Conservation (phyloP, 441 rosid species). For the Hypseocharis bilobata region DNA sequence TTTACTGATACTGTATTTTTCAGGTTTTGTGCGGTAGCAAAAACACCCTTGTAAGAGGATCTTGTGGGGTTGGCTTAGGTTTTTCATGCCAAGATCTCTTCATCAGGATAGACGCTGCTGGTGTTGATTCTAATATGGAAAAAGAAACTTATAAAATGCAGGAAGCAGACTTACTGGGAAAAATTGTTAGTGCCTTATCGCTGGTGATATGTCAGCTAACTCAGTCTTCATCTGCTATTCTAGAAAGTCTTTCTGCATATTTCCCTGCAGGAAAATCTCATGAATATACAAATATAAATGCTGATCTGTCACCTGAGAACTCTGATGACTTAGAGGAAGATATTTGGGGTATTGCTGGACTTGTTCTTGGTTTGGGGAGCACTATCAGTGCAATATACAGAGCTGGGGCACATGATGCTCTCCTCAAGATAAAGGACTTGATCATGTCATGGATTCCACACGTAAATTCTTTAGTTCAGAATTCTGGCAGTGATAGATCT, state of each 20-base stretch:
- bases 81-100: slow-evolving; percentile 77
- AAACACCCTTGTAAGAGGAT: slow-evolving; percentile 81
- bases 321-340: slow-evolving; percentile 65
- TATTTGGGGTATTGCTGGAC: slow-evolving; percentile 86
- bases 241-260: slow-evolving; percentile 39
- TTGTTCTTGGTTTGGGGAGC: slow-evolving; percentile 74
- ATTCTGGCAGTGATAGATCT: slow-evolving; percentile 32
- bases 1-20: slow-evolving; percentile 23
- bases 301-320: slow-evolving; percentile 37
- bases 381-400: slow-evolving; percentile 63
- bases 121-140: slow-evolving; percentile 30
- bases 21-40: slow-evolving; percentile 77
- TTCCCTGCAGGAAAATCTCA: slow-evolving; percentile 36
- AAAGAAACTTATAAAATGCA: slow-evolving; percentile 43
- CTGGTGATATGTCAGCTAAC: slow-evolving; percentile 38
- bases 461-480: slow-evolving; percentile 32
- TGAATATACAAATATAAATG: slow-evolving; percentile 23
- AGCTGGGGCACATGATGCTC: slow-evolving; percentile 58
- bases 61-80: slow-evolving; percentile 88
- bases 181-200: slow-evolving; percentile 46
- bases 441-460: slow-evolving; percentile 69
- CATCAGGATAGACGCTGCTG: slow-evolving; percentile 40
- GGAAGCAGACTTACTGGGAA: slow-evolving; percentile 57
- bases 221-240: slow-evolving; percentile 37
- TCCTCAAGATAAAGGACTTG: slow-evolving; percentile 58